phyloP scores from a whole-genome alignment of 371 early-diverging fungal genomes.

The Mortierella sp. region DNA sequence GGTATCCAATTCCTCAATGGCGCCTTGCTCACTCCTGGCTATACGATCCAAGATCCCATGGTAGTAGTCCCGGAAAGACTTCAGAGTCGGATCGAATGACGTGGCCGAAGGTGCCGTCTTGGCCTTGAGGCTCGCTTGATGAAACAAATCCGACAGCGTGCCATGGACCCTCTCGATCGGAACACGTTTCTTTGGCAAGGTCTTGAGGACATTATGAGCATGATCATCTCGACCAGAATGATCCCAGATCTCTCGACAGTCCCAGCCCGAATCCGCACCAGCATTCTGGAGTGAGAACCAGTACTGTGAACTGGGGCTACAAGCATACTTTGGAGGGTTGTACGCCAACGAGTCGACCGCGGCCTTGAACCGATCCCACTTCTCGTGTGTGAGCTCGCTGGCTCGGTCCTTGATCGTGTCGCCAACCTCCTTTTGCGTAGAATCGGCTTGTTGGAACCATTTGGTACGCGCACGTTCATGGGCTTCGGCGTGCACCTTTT shows the following conservation, averaged over 20 bases:
- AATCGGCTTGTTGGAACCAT: slow-evolving; percentile 34
- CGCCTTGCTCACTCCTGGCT: slow-evolving; percentile 13
- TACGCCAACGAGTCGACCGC: slow-evolving; percentile 30
- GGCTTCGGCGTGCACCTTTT: slow-evolving; percentile 23
- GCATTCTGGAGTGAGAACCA: slow-evolving; percentile 30
- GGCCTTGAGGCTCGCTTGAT: slow-evolving; percentile 26
- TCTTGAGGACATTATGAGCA: slow-evolving; percentile 13
- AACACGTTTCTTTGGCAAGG: slow-evolving; percentile 14
- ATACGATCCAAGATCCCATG: slow-evolving; percentile 15
- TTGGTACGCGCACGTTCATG: slow-evolving; percentile 18
- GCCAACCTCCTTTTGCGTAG: slow-evolving; percentile 27
- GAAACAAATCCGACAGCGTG: slow-evolving; percentile 6
- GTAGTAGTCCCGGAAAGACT: slow-evolving; percentile 25
- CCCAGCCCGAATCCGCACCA: slow-evolving; percentile 26
- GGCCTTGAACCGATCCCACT: slow-evolving; percentile 39
- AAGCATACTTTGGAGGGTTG: slow-evolving; percentile 42
- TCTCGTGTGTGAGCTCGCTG: slow-evolving; percentile 19
- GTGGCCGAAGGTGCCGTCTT: slow-evolving; percentile 22
- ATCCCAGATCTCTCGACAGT: slow-evolving; percentile 43
- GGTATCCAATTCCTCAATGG: slow-evolving; percentile 22
- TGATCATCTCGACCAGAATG: slow-evolving; percentile 18
- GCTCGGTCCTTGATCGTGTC: slow-evolving; percentile 6
- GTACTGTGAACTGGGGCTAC: slow-evolving; percentile 29
- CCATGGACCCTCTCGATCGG: slow-evolving; percentile 26
- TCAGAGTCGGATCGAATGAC: slow-evolving; percentile 18